Evolutionary conservation across 2,329 filamentous ascomycete species (phyloP), one percentile per base, ranked within the genome.

Genomic region (Huntiella bhutanensis): DNA sequence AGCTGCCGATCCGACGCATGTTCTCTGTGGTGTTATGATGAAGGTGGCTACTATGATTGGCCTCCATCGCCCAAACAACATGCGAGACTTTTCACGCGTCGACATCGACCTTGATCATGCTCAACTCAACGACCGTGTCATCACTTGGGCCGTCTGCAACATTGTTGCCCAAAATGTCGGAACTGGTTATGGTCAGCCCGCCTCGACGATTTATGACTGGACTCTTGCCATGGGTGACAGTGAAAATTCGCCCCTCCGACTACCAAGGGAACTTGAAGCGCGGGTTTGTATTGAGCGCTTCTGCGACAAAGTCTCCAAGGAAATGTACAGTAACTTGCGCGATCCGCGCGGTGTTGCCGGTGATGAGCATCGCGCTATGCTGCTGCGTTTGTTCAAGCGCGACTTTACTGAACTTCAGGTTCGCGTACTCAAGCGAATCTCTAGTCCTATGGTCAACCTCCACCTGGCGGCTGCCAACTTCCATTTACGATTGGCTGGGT

Each of bases 71-170:
- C 83, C 82, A 10, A 84, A 80, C 46, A 78, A 87, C 58, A 82
- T 82, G 39, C 81, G 87, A 58, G 83, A 88, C 59, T 91, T 88
- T 58, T 85, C 81, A 1, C 68, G 82, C 43, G 78, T 82, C 22
- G 79, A 75, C 2, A 69, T 83, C 32, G 78, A 86, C 53, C 66
- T 88, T 35, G 80, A 82, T 54, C 80, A 80, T 55, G 82, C 87
- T 56, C 82, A 87, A 55, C 72, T 87, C 49, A 74, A 81, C 53
- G 82, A 91, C 56, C 71, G 83, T 34, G 74, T 87, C 38, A 75
- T 76, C 43, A 88, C 82, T 1, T 91, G 82, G 82, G 82, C 82
- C 1, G 80, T 84, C 3, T 85, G 82, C 64, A 91, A 91, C 57
- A 81, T 88, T 52, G 82, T 87, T 33, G 78, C 82, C 16, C 82